phyloP scores from a whole-genome alignment of 2,329 filamentous ascomycete genomes.

The Neofusicoccum kwambonambiense region DNA sequence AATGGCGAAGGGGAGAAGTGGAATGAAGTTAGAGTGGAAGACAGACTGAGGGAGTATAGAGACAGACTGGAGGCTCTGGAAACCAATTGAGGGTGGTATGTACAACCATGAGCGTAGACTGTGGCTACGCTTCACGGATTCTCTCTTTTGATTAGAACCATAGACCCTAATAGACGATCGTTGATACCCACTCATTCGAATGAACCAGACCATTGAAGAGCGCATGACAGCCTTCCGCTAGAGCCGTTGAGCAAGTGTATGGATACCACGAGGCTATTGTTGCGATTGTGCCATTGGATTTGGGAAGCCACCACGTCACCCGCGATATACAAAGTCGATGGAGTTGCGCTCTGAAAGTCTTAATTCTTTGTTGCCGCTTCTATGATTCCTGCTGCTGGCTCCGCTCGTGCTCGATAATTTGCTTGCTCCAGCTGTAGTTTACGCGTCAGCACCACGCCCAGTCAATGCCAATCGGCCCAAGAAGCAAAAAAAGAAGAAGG shows the following conservation, averaged over 20 bases:
- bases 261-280: background rate
- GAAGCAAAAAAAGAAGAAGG: background rate
- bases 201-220: background rate
- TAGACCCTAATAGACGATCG: conserved; percentile 13
- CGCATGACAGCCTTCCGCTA: background rate
- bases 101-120: conserved; percentile 34
- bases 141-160: background rate
- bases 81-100: conserved; percentile 26
- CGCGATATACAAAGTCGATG: background rate
- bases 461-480: background rate
- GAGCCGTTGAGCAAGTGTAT: background rate
- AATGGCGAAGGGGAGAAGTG: conserved; percentile 42
- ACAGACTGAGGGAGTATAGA: conserved; percentile 45
- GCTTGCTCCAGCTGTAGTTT: conserved; percentile 63
- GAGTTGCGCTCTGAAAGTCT: background rate
- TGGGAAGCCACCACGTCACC: background rate
- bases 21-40: conserved; percentile 46
- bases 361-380: background rate
- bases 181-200: conserved; percentile 1
- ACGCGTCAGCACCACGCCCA: conserved; percentile 28
- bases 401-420: conserved; percentile 68
- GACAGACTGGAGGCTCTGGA: conserved; percentile 31
- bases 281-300: background rate
- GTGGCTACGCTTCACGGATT: conserved; percentile 23
- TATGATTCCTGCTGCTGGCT: conserved; percentile 38